Base-by-base conservation (phyloP, 805 yeast species). In the Yamadazyma tumulicola region DNA sequence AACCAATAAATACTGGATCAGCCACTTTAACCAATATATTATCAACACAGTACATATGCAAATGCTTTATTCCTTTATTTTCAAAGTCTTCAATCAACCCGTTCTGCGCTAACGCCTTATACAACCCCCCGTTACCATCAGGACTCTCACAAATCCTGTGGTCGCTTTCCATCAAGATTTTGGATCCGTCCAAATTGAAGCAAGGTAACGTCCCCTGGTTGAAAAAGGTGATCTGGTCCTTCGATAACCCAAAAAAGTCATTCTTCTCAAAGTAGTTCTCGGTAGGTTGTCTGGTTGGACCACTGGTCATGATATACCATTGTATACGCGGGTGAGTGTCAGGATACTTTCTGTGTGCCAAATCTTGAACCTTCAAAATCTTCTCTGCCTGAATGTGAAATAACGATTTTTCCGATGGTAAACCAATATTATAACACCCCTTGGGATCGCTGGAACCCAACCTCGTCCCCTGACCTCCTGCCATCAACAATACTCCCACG, bases 391-490 rank as follows among this genome's bases (percentile, higher is more conserved):
- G 99, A 37, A 93, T 73, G 58, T 88, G 96, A 60, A 93, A 93
- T 38, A 93, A 65, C 1, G 95, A 77, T 56, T 86, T 86, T 21
- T 72, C 70, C 2, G 95, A 85, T 1, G 96, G 96, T 32, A 93
- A 72, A 0, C 82, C 82, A 41, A 93, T 81, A 55, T 91, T 77
- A 55, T 77, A 93, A 60, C 97, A 91, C 1, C 99, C 99, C 60
- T 93, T 93, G 23, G 99, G 99, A 17, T 67, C 77, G 4, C 79
- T 65, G 1, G 96, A 87, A 1, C 98, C 98, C 35, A 93, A 69
- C 43, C 99, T 73, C 6, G 97, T 85, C 20, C 99, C 99, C 60
- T 93, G 98, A 32, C 99, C 99, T 37, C 99, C 99, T 9, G 99
- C 97, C 85, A 93, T 82, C 34, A 93, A 68, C 27, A 93, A 69